Conservation (phyloP, 148 eudicot genomes). For the Nepenthes gracilis region DNA sequence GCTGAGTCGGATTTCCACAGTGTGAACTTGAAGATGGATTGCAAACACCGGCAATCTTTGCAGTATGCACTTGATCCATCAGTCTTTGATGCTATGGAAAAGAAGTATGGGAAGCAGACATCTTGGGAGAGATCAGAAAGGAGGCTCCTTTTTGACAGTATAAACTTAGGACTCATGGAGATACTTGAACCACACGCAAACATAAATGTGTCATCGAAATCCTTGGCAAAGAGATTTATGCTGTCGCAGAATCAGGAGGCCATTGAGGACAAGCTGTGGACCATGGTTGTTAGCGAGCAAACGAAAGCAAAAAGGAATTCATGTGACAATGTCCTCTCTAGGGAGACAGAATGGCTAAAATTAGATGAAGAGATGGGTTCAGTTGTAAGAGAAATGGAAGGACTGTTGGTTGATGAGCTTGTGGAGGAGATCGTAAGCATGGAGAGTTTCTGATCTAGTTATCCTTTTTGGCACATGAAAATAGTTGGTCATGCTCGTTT, state of each 20-base stretch:
- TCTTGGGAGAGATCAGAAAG: constrained; percentile 57
- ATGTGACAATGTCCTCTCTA: constrained; percentile 28
- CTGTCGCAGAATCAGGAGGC: constrained; percentile 17
- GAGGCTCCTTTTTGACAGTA: constrained; percentile 65
- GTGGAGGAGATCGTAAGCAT: constrained; percentile 29
- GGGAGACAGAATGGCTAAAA: constrained; percentile 32
- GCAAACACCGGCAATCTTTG: constrained; percentile 22
- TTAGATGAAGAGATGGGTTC: constrained; percentile 34
- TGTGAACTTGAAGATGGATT: constrained; percentile 17
- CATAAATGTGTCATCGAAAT: constrained; percentile 14
- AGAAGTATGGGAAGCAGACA: constrained; percentile 48
- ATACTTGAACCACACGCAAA: constrained; percentile 29
- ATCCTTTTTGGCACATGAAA: too few relatives aligned
- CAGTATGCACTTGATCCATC: constrained; percentile 32
- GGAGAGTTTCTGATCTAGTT: not conserved
- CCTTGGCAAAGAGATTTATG: constrained; percentile 22
- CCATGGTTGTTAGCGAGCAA: constrained; percentile 30
- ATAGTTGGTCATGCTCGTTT: too few relatives aligned
- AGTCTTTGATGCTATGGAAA: constrained; percentile 55
- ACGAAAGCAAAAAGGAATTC: constrained; percentile 22
- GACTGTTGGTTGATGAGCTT: constrained; percentile 36
- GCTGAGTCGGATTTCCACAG: constrained; percentile 34
- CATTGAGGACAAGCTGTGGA: constrained; percentile 53
- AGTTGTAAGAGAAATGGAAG: constrained; percentile 48
- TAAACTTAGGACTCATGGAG: constrained; percentile 42